Base-by-base conservation (phyloP, 2,329 filamentous ascomycete genomes). In the Ophiocordyceps unilateralis region DNA sequence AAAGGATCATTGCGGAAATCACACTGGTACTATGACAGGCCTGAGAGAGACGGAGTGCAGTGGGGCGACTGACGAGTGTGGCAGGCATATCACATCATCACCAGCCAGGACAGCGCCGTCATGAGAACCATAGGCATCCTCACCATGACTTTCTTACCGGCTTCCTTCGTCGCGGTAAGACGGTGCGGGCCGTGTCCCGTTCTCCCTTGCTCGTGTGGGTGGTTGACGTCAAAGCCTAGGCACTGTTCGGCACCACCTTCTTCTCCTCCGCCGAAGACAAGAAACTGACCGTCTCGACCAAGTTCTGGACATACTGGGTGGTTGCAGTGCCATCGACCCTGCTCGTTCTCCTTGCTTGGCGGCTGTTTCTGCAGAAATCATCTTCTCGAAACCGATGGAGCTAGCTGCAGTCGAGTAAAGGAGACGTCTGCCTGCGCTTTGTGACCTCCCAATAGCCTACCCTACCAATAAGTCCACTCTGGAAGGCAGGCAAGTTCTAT, bases 251-350 rank as follows among this genome's bases (percentile, higher is more conserved):
- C 39, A 41, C 39, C 39, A 30, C 39, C 9, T 41, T 41, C 23
- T 41, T 41, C 23, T 41, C 39, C 24, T 41, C 19, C 11, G 24
- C 39, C n/a, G 39, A 41, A 20, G 39, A 41, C 32, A 36, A 36
- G 32, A 17, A 26, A n/a, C 39, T 41, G 24, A 24, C 24, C 23
- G 19, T 41, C 4, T 41, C 39, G 7, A 19, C 24, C 15, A 41
- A 41, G 39, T 41, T 41, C 22, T 41, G 39, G 39, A 41, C 26
- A 12, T 41, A 41, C 19, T 41, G 39, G 39, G 39, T 15, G 24
- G 39, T 41, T 30, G 39, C 39, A 19, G 22, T 41, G 15, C 39
- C 39, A 12, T 41, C 40, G n/a, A 42, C 32, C 6, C 20, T 42
- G 17, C 15, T 42, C 15, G 40, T 37, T 14, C 32, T 42, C 9